Evolutionary conservation across 2,329 filamentous ascomycete species (phyloP), one percentile per base, ranked within the genome.

Genomic region (Parastagonospora avenae): DNA sequence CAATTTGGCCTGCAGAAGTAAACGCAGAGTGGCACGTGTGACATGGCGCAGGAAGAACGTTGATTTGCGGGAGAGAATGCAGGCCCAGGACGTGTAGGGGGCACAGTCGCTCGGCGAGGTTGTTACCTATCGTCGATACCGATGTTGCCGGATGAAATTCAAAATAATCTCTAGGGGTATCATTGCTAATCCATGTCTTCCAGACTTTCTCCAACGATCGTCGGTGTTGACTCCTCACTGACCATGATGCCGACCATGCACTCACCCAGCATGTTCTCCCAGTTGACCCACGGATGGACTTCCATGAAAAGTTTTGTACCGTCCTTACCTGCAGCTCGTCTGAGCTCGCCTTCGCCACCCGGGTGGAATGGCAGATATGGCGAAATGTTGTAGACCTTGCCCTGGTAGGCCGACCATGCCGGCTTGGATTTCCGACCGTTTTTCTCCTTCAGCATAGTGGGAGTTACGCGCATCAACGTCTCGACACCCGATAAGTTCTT

Each of bases 401-500:
- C 92, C 53, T 91, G 88, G 54, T 96, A 87, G 1, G 86, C 90
- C 53, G 89, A 95, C 94, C 94, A 99, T 0, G 92, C 91, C 65
- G 96, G 90, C 55, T 84, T 87, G 8, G 91, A 91, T 68, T 89
- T 90, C 28, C 93, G 85, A 0, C 93, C 93, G 33, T 90, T 95
- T 75, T 91, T 86, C 33, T 79, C 75, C 70, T 87, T 88, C 10
- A 99, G 81, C 81, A 91, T 85, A 4, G 86, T 87, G 1, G 93
- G 92, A 5, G 92, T 90, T 31, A 99, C 91, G 39, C 89, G 86
- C 36, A 90, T 76, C 58, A 58, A 82, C 63, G 54, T 89, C 59
- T 76, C 66, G 0, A 85, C 78, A 14, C 77, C 78, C 8, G 77
- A 72, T 1, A 80, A 63, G 47, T 79, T 79, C 43, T 65, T 64